Base-by-base conservation (phyloP, 176 grass and related monocot genomes). In the Carex cristatella region DNA sequence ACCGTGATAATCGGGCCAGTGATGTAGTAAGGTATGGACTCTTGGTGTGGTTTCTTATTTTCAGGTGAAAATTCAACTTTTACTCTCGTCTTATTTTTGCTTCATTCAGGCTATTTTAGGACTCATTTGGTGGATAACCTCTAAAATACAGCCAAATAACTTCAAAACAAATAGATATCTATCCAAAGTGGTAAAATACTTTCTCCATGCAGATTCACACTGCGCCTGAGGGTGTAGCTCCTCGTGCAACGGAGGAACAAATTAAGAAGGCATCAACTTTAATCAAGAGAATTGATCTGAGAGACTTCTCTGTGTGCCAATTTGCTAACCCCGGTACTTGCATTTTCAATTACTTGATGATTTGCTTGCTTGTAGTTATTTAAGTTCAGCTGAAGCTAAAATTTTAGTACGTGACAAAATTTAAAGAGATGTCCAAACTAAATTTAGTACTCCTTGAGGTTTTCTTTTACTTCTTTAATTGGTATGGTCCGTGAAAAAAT, bases 241-340 rank as follows among this genome's bases (percentile, higher is more conserved):
- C 91, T 23, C 87, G 83, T 86, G 95, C 91, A 53, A 92, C 91
- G 62, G 89, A 90, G 85, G 95, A 98, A 74, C 91, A 98, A 87
- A 92, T 93, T 66, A 92, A 89, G 85, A 94, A 89, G 85, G 89
- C 91, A 68, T 93, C 89, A 15, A 84, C 87, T 85, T 81, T 95
- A 46, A 90, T 93, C 23, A 95, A 85, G 82, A 89, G 89, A 46
- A 90, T 95, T 81, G 91, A 98, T 90, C 85, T 98, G 69, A 93
- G 89, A 89, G 77, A 90, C 75, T 98, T 93, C 65, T 93, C 91
- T 54, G 85, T 92, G 71, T 71, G 37, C 88, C 88, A 89, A 65
- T 88, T 98, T 91, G 73, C 95, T 87, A 98, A 98, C 79, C 93
- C 95, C 76, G 93, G 95, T 93, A 86, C 56, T 64, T 64, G 15